Base-by-base conservation (phyloP, 139 green algal genomes). In the Chlorella sp. region DNA sequence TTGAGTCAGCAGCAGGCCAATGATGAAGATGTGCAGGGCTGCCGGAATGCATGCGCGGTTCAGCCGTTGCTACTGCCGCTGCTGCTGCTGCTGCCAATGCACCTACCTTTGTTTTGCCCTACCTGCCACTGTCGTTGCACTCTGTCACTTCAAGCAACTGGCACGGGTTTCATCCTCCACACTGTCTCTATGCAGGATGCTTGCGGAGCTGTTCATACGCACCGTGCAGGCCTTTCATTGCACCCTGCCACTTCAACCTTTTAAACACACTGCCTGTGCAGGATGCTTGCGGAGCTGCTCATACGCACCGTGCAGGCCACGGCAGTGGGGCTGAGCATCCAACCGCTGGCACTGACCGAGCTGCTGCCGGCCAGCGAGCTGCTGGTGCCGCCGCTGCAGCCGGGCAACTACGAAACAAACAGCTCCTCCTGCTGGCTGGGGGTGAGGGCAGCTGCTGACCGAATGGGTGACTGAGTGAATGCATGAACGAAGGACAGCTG, bases 331-430 rank as follows among this genome's bases (percentile, higher is more conserved):
- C 53, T 86, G 12, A 71, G 9, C 53, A 69, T 86, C 53, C 81
- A 86, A 53, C 81, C 81, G 7, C 81, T 69, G 11, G 32, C 48
- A 0, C 5, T 32, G n/a, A 7, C 21, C 9, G 81, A 86, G 81
- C 30, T 60, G 42, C 28, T 40, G 2, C 48, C 61, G 7, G 48
- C 81, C 5, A 1, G 81, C 16, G 81, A 86, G 81, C 28, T 34
- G 48, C 53, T 86, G 81, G 42, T 86, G 81, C 81, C 81, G 5
- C 81, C 81, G 32, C 42, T 86, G 53, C 61, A 34, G 81, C 48
- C 81, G 3, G 53, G 48, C 53, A 86, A 86, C 81, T 86, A 86
- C 53, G 81, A 86, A 39, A 86, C 81, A 30, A 86, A 86, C 53
- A 73, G 30, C 30, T 86, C 81, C 3, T 86, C 53, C 53, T 86